phyloP scores from a whole-genome alignment of 495 filamentous ascomycete genomes.

The Pyrenopolyporus hunteri region DNA sequence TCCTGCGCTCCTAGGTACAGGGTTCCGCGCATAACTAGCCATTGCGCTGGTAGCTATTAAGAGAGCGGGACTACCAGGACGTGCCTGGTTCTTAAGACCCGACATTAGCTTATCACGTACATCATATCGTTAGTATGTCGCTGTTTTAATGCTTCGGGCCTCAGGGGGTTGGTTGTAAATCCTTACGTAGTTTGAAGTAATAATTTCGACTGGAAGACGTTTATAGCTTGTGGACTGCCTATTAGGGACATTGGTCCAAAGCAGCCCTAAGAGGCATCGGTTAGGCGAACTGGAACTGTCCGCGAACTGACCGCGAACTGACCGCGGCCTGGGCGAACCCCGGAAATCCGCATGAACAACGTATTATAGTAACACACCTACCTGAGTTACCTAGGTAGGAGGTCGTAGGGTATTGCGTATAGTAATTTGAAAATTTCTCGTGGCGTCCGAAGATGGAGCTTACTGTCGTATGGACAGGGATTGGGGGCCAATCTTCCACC shows the following conservation, averaged over 20 bases:
- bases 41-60: constrained; percentile 28
- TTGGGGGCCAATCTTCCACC: constrained; percentile 15
- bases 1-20: constrained; percentile 22
- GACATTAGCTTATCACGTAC: constrained; percentile 33
- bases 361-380: too few relatives aligned
- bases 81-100: constrained; percentile 32
- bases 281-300: too few relatives aligned
- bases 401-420: constrained; percentile 5
- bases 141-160: constrained; percentile 25
- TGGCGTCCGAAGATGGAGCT: constrained; percentile 14
- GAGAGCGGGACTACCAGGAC: constrained; percentile 14
- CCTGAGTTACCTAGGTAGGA: too few relatives aligned
- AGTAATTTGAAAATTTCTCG: constrained; percentile 28
- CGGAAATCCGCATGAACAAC: constrained; percentile 4
- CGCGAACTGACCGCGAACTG: constrained; percentile 13
- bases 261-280: neutral
- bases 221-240: constrained; percentile 7
- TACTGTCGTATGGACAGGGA: constrained; percentile 25
- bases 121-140: constrained; percentile 30
- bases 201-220: constrained; percentile 1
- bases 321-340: constrained; percentile 2
- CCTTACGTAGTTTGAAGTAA: constrained; percentile 29
- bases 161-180: constrained; percentile 18
- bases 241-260: constrained; percentile 1
- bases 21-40: constrained; percentile 11